phyloP scores from a whole-genome alignment of 768 basidiomycete genomes.

The Lactarius hatsudake region DNA sequence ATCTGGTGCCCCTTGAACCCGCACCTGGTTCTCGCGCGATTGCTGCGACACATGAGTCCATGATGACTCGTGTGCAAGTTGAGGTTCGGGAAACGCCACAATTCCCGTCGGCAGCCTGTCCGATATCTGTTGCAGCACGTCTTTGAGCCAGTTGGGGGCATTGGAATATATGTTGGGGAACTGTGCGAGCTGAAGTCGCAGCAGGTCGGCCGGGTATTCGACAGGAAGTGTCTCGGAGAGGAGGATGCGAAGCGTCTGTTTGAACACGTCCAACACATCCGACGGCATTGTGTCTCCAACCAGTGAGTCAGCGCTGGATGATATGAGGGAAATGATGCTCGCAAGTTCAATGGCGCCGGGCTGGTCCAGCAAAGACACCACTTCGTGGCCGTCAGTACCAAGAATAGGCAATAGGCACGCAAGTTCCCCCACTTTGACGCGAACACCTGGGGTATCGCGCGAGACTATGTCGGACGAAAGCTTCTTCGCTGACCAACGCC shows the following conservation, averaged over 20 bases:
- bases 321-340: neutral
- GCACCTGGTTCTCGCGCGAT: neutral
- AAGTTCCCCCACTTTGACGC: too few relatives aligned
- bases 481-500: neutral
- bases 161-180: neutral
- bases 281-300: neutral
- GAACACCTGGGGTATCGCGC: too few relatives aligned
- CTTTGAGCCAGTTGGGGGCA: neutral
- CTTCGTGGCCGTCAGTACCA: neutral
- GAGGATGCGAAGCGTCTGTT: neutral
- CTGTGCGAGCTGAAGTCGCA: neutral
- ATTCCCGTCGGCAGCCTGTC: neutral
- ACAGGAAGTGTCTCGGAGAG: neutral
- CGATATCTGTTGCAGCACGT: neutral
- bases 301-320: neutral
- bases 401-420: neutral
- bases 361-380: neutral
- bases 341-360: neutral
- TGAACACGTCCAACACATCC: neutral
- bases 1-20: neutral
- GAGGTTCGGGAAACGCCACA: neutral
- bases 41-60: neutral
- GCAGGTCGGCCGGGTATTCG: neutral
- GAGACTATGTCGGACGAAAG: neutral
- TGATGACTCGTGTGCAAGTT: neutral